A percentile compares a stretch with the other conserved stretches of the same genome.
Evolutionary conservation across 2,329 filamentous ascomycete species (phyloP).

Genomic region (Trichoderma arundinaceum): DNA sequence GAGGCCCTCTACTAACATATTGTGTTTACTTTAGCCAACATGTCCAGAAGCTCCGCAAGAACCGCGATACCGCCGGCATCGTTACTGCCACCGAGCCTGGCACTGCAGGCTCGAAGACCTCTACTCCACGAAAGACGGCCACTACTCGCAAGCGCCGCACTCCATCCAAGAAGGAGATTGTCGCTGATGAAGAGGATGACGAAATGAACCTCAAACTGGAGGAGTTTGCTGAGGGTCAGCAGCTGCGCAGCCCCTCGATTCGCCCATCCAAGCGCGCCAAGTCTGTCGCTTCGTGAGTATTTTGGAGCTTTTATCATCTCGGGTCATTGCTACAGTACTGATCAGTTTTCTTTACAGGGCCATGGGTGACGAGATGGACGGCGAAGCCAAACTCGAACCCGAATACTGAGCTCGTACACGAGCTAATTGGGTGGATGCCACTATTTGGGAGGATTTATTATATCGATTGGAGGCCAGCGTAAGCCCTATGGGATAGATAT

Average conservation of each 20-base stretch:
- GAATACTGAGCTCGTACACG: not conserved
- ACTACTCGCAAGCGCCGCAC: conserved; percentile 42
- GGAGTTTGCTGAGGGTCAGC: conserved; percentile 30
- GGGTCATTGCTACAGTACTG: not conserved
- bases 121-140: conserved; percentile 38
- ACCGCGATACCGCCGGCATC: conserved; percentile 41
- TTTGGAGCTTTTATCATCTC: not conserved
- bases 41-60: conserved; percentile 52
- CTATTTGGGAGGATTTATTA: not conserved
- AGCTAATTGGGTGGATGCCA: not conserved
- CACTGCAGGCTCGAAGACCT: conserved; percentile 30
- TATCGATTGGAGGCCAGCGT: not conserved
- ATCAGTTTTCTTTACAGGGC: not conserved
- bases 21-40: conserved; percentile 48
- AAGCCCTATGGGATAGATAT: not conserved
- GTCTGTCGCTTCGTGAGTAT: conserved; percentile 28
- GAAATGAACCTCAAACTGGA: conserved; percentile 38
- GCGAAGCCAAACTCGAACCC: not conserved
- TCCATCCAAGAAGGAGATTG: conserved; percentile 38
- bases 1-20: conserved; percentile 35
- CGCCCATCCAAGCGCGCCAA: conserved; percentile 36
- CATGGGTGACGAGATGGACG: not conserved
- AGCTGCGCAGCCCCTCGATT: not conserved
- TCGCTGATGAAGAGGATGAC: conserved; percentile 38
- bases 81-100: conserved; percentile 34